Evolutionary conservation across 306 rosid species (phyloP).

Genomic region (Vigna reflexopilosa): DNA sequence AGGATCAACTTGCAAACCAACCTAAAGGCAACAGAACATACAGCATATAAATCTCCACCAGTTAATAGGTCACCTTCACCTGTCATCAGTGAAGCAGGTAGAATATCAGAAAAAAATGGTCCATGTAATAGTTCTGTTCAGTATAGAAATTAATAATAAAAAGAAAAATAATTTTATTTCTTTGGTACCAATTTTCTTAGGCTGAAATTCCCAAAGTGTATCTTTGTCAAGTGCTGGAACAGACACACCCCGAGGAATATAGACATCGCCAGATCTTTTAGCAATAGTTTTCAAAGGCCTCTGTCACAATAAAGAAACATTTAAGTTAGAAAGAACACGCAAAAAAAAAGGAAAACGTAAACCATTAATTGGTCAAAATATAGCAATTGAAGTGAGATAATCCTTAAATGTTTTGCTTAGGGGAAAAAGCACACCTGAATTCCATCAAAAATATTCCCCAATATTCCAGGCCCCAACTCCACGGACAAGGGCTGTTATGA

Average conservation of each 20-base stretch:
- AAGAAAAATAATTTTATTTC: neutral
- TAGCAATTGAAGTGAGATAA: constrained; percentile 15
- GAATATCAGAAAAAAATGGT: constrained; percentile 33
- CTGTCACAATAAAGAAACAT: constrained; percentile 47
- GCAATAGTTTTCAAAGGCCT: constrained; percentile 99
- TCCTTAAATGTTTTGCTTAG: neutral
- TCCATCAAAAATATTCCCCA: constrained; percentile 98
- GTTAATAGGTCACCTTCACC: constrained; percentile 95
- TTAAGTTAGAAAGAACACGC: neutral
- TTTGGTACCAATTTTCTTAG: constrained; percentile 76
- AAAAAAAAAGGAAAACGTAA: neutral
- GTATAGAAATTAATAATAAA: constrained; percentile 1
- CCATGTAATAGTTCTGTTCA: neutral
- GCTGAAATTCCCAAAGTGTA: constrained; percentile 92
- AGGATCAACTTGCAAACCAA: constrained; percentile 29
- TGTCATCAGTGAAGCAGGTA: constrained; percentile 47
- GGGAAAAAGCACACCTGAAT: constrained; percentile 77
- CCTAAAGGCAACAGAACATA: constrained; percentile 56
- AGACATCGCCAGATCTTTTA: constrained; percentile 92
- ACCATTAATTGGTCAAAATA: neutral
- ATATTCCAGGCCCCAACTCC: constrained; percentile 98
- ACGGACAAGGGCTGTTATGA: constrained; percentile 92
- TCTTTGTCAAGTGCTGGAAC: constrained; percentile 99
- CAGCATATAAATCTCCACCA: constrained; percentile 98
- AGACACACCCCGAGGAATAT: constrained; percentile 97